These are phyloP conservation scores for Bonnemaisonia californica DNA, from an alignment of 31 red algal species.

Conservation along the genomic window DNA sequence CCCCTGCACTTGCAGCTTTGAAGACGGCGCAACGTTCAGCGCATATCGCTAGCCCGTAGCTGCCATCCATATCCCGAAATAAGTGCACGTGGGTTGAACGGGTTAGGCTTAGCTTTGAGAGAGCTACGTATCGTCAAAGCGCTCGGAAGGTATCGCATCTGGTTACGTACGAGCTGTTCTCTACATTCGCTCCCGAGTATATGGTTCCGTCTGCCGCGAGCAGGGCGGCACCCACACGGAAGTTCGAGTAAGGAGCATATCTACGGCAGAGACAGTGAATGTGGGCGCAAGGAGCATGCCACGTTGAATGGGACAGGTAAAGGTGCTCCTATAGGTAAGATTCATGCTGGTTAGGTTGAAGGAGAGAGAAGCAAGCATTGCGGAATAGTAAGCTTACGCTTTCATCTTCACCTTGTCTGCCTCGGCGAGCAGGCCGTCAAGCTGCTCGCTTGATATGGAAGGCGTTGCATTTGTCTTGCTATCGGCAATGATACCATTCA, in stretches of 20 bases:
- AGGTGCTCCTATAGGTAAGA: too few species aligned
- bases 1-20: conserved; percentile 55
- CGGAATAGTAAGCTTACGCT: conserved; percentile 54
- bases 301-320: too few species aligned
- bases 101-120: too few species aligned
- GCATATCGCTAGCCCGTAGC: conserved; percentile 85
- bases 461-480: conserved; percentile 39
- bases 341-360: neutral
- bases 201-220: conserved; percentile 67
- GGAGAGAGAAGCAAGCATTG: neutral
- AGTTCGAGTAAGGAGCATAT: conserved; percentile 92
- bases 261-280: conserved; percentile 12
- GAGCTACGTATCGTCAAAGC: too few species aligned
- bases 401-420: conserved; percentile 80
- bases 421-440: conserved; percentile 66
- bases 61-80: neutral
- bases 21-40: conserved; percentile 82
- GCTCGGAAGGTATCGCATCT: too few species aligned
- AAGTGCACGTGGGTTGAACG: too few species aligned
- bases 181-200: conserved; percentile 82
- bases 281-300: too few species aligned
- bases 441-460: conserved; percentile 57
- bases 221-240: conserved; percentile 89
- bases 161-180: conserved; percentile 83
- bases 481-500: conserved; percentile 46